Percentiles rank a stretch among this genome's conserved stretches.
These are phyloP conservation scores for Picochlorum sp. DNA, from an alignment of 139 green algal species.

Conservation along the genomic window DNA sequence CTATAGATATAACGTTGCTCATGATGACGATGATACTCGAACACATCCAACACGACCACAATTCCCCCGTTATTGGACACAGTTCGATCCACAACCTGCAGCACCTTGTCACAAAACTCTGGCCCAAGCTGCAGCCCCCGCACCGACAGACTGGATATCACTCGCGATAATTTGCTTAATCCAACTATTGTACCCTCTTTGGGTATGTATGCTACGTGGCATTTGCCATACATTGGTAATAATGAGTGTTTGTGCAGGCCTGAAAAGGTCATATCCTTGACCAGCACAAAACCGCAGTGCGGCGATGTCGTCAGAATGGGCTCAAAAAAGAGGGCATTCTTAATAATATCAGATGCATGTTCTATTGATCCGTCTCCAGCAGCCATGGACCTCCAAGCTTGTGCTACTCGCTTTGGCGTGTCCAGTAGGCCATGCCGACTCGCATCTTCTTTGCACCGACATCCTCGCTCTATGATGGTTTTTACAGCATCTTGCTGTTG, in stretches of 20 bases:
- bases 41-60: no score
- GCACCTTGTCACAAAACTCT: no score
- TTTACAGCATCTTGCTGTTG: no score
- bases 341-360: conserved; percentile 42
- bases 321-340: conserved; percentile 73
- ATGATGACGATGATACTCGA: no score
- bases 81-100: no score
- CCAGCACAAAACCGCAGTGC: conserved; percentile 53
- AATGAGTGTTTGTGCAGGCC: conserved; percentile 62
- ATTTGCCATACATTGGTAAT: conserved; percentile 84
- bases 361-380: conserved; percentile 32
- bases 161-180: conserved; percentile 75
- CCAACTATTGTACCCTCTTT: conserved; percentile 63
- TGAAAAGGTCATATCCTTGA: conserved; percentile 88
- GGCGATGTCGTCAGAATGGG: conserved; percentile 28
- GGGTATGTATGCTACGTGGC: conserved; percentile 89
- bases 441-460: conserved; percentile 68
- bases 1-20: no score
- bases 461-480: conserved; percentile 33
- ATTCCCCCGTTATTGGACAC: no score
- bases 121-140: conserved; percentile 49
- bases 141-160: conserved; percentile 58
- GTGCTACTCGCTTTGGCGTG: conserved; percentile 86
- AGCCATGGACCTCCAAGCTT: conserved; percentile 75
- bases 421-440: conserved; percentile 68